Percentiles rank a stretch among this genome's conserved stretches.
phyloP scores from a whole-genome alignment of 176 grass and related monocot species.

The Lolium perenne region DNA sequence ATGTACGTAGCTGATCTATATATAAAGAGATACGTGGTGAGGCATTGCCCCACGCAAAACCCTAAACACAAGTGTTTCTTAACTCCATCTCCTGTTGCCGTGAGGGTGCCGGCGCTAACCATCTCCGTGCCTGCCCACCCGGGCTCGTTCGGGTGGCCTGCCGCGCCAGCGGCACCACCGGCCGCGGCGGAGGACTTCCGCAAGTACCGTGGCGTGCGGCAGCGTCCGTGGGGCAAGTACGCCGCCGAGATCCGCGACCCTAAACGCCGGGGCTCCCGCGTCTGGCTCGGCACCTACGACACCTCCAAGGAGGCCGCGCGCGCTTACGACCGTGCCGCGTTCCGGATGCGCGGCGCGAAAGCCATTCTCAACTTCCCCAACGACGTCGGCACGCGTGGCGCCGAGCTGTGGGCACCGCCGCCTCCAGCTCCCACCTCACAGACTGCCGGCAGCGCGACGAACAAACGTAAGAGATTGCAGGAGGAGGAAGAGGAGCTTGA shows the following conservation, averaged over 20 bases:
- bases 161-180: neutral
- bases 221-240: slow-evolving; percentile 80
- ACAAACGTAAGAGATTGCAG: slow-evolving; percentile 42
- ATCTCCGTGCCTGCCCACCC: slow-evolving; percentile 41
- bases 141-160: slow-evolving; percentile 29
- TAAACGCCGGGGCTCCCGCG: slow-evolving; percentile 63
- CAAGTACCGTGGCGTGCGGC: slow-evolving; percentile 80
- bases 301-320: slow-evolving; percentile 68
- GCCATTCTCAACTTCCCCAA: slow-evolving; percentile 92
- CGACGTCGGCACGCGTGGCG: slow-evolving; percentile 57
- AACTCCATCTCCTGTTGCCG: slow-evolving; percentile 25
- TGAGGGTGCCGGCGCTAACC: slow-evolving; percentile 29
- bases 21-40: too few relatives aligned
- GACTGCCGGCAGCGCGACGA: neutral
- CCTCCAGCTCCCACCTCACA: neutral
- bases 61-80: too few relatives aligned
- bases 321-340: slow-evolving; percentile 76
- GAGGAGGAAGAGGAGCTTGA: slow-evolving; percentile 27
- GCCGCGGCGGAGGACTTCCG: slow-evolving; percentile 34
- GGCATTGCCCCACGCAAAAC: too few relatives aligned
- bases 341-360: slow-evolving; percentile 74
- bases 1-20: too few relatives aligned
- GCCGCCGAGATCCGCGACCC: slow-evolving; percentile 95
- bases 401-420: slow-evolving; percentile 18
- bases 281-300: slow-evolving; percentile 88